Conservation (phyloP, 768 basidiomycete species). For the Floccularia luteovirens region DNA sequence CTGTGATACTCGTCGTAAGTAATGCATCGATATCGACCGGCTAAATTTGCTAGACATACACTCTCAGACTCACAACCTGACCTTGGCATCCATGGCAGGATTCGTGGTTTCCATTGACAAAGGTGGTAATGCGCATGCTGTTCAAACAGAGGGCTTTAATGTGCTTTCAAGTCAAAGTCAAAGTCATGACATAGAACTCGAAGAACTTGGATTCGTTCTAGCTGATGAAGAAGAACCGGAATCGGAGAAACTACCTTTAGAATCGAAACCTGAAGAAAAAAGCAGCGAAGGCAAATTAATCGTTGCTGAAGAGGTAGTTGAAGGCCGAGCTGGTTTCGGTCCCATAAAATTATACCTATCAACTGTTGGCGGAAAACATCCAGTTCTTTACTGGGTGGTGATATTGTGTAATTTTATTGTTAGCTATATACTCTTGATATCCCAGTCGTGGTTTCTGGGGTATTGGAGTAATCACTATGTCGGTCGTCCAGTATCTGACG, state of each 20-base stretch:
- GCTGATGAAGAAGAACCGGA: constrained; percentile 15
- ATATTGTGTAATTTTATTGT: neutral
- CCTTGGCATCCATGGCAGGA: constrained; percentile 22
- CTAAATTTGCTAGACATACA: neutral
- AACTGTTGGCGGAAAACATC: constrained; percentile 15
- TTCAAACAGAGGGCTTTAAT: constrained; percentile 19
- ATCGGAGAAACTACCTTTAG: constrained; percentile 8
- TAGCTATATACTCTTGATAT: neutral
- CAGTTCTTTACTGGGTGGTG: neutral
- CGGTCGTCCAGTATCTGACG: neutral
- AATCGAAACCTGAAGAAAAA: neutral
- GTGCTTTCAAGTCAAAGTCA: constrained; percentile 23
- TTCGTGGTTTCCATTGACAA: neutral
- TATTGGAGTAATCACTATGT: constrained; percentile 1
- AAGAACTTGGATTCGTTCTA: constrained; percentile 16
- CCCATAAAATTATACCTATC: constrained; percentile 28
- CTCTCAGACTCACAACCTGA: constrained; percentile 40
- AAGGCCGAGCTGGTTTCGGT: constrained; percentile 47
- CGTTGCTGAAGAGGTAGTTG: constrained; percentile 49
- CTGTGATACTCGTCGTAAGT: constrained; percentile 72
- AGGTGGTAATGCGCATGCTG: constrained; percentile 28
- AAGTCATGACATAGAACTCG: constrained; percentile 18
- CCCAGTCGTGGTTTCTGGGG: constrained; percentile 1
- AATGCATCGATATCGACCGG: neutral
- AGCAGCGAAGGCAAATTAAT: constrained; percentile 44